Conservation (phyloP, 202 grass and related monocot species). For the Elaeis oleifera region DNA sequence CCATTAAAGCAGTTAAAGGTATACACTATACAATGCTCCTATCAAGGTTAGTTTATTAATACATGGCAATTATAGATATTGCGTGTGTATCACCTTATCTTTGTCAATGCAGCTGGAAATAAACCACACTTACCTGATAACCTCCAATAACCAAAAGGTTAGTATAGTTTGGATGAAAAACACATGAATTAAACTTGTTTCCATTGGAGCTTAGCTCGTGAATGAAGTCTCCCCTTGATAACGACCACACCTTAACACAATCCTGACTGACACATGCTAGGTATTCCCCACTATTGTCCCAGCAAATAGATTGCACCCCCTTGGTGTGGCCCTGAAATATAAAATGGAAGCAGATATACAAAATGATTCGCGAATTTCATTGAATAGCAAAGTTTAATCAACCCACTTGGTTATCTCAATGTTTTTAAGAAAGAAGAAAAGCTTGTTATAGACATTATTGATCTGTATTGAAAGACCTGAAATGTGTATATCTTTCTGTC, state of each 20-base stretch:
- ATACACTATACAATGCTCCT: too few species aligned
- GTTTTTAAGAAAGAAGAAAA: not conserved
- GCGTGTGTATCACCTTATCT: not conserved
- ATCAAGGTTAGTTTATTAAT: too few species aligned
- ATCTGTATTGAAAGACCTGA: conserved; percentile 36
- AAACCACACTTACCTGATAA: conserved; percentile 52
- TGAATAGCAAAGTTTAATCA: too few species aligned
- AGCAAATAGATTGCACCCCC: conserved; percentile 87
- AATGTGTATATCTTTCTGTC: conserved; percentile 56
- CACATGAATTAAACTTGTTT: conserved; percentile 94
- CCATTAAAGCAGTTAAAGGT: too few species aligned
- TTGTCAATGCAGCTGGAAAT: not conserved
- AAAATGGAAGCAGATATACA: not conserved
- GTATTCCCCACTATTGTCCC: conserved; percentile 78
- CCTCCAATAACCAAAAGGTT: conserved; percentile 89
- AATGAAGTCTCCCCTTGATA: conserved; percentile 75
- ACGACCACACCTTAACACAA: conserved; percentile 92
- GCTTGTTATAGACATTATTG: not conserved
- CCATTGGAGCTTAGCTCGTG: conserved; percentile 88
- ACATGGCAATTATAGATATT: too few species aligned
- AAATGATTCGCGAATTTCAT: too few species aligned
- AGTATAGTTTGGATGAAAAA: conserved; percentile 85
- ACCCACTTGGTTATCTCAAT: not conserved
- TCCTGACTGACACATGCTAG: conserved; percentile 95
- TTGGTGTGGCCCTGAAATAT: conserved; percentile 61